A percentile compares a stretch with the other conserved stretches of the same genome.
These are phyloP conservation scores for Cyclotella sp. DNA, from an alignment of 108 stramenopile genomes.

Conservation along the genomic window DNA sequence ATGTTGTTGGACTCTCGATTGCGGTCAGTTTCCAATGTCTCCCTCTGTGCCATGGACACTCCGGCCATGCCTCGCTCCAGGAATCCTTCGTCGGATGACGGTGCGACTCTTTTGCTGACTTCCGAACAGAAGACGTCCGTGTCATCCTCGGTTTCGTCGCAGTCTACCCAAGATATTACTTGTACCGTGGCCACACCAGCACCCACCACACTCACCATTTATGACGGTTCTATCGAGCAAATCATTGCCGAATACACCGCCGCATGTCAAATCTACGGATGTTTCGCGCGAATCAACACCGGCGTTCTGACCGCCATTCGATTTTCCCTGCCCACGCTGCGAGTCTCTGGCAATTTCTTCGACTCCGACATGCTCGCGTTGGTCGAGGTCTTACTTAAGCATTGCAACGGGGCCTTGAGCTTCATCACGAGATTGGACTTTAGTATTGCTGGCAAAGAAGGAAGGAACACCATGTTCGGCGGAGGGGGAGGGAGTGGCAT, in stretches of 20 bases:
- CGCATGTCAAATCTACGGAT: conserved; percentile 68
- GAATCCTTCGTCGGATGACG: background rate
- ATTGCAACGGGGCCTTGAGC: conserved; percentile 66
- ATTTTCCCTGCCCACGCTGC: conserved; percentile 66
- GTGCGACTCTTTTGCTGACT: background rate
- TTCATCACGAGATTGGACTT: conserved; percentile 77
- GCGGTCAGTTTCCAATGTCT: background rate
- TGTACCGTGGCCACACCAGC: background rate
- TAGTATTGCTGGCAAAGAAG: conserved; percentile 57
- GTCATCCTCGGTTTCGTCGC: conserved; percentile 2
- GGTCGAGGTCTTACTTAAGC: conserved; percentile 65
- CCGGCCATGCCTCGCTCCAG: background rate
- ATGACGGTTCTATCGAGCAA: conserved; percentile 41
- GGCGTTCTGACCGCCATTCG: conserved; percentile 76
- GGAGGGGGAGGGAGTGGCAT: conserved; percentile 8
- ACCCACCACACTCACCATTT: background rate
- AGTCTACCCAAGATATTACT: background rate
- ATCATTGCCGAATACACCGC: conserved; percentile 70
- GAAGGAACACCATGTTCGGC: conserved; percentile 15
- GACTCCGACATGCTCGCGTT: conserved; percentile 87
- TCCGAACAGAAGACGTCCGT: conserved; percentile 1
- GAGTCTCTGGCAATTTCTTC: conserved; percentile 73
- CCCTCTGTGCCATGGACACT: conserved; percentile 11
- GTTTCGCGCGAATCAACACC: conserved; percentile 58
- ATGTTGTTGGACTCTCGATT: background rate